Evolutionary conservation across 2,329 filamentous ascomycete species (phyloP).

Genomic region (Monosporascus sp.): DNA sequence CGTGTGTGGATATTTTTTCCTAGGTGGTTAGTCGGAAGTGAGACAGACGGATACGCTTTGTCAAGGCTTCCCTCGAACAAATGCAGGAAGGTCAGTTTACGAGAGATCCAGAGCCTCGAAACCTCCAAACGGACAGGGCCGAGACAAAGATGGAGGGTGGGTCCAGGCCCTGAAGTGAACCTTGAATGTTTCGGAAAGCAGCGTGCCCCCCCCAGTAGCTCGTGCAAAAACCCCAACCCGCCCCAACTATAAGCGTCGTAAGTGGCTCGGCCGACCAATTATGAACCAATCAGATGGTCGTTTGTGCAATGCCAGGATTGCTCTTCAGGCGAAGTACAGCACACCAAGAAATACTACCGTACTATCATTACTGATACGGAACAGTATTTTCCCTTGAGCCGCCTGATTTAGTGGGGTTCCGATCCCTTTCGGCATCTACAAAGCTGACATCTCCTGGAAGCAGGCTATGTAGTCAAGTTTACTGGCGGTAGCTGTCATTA

Average conservation of each 20-base stretch:
- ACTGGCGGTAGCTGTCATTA: too few species aligned
- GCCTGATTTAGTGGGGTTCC: too few species aligned
- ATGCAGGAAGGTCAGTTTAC: too few species aligned
- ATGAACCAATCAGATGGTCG: background rate
- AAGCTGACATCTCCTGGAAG: too few species aligned
- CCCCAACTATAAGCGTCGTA: background rate
- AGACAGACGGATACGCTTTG: background rate
- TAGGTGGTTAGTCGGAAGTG: background rate
- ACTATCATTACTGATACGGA: too few species aligned
- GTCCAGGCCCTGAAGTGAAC: background rate
- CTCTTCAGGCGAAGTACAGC: background rate
- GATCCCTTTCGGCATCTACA: too few species aligned
- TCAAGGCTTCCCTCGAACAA: background rate
- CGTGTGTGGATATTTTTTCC: background rate
- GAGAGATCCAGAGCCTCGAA: background rate
- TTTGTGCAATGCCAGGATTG: background rate
- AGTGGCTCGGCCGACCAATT: background rate
- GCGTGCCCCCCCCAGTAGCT: background rate
- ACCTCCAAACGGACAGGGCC: background rate
- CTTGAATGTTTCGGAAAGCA: background rate
- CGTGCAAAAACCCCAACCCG: background rate
- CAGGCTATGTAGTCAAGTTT: too few species aligned
- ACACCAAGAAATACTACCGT: too few species aligned
- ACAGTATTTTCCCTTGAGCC: too few species aligned
- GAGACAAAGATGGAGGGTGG: background rate